phyloP scores from a whole-genome alignment of 163 green algal genomes.

The Chlamydomonas reinhardtii region DNA sequence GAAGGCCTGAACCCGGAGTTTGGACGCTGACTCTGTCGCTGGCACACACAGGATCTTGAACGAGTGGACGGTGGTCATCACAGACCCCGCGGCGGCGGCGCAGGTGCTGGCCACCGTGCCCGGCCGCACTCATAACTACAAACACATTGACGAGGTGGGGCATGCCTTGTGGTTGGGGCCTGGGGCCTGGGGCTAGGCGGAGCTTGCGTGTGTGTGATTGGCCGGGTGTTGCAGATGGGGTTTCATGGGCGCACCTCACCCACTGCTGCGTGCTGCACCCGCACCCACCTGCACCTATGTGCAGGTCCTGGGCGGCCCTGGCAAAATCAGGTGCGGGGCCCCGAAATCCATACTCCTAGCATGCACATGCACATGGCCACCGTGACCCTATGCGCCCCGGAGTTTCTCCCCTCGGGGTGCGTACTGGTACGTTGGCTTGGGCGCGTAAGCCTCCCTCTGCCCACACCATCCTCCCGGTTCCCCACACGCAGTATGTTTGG shows the following conservation, averaged over 20 bases:
- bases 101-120: slow-evolving; percentile 15
- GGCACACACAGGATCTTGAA: background rate
- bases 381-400: no score
- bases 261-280: no score
- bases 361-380: no score
- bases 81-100: slow-evolving; percentile 8
- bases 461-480: no score
- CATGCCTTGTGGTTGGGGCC: background rate
- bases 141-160: slow-evolving; percentile 29
- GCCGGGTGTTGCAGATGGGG: no score
- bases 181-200: background rate
- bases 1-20: no score
- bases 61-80: slow-evolving; percentile 12
- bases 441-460: no score
- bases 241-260: no score
- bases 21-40: no score
- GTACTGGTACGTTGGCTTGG: no score
- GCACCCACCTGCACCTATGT: background rate
- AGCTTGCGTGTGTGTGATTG: background rate
- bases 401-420: no score
- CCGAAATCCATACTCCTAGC: no score
- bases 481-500: slow-evolving; percentile 36
- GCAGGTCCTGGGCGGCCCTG: slow-evolving; percentile 28
- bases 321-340: slow-evolving; percentile 7
- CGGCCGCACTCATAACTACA: slow-evolving; percentile 32